Evolutionary conservation across 345 rosid species (phyloP).

Genomic region (Acer yangbiense): DNA sequence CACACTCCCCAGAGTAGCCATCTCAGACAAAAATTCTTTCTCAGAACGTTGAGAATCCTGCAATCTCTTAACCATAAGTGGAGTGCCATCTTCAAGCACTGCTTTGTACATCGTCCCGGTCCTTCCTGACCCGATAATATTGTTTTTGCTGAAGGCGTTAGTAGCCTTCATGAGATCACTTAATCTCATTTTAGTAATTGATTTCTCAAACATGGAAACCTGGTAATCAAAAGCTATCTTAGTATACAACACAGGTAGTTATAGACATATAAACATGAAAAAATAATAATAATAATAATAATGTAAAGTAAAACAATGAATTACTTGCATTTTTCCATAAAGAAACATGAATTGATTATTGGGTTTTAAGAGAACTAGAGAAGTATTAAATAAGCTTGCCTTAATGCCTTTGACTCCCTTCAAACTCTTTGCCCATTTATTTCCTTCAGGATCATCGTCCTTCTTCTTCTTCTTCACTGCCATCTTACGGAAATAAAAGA

Average conservation of each 20-base stretch:
- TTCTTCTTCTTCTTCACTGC: slow-evolving; percentile 67
- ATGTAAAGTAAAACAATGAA: slow-evolving; percentile 1
- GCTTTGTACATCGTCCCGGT: slow-evolving; percentile 86
- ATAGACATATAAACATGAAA: slow-evolving; percentile 9
- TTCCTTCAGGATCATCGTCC: slow-evolving; percentile 90
- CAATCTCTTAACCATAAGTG: slow-evolving; percentile 85
- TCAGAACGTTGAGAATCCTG: slow-evolving; percentile 89
- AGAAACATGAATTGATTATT: slow-evolving; percentile 4
- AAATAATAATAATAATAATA: neutral
- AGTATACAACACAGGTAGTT: slow-evolving; percentile 9
- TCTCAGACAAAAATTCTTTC: slow-evolving; percentile 76
- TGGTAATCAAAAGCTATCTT: slow-evolving; percentile 34
- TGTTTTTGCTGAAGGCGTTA: slow-evolving; percentile 69
- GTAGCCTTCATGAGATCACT: slow-evolving; percentile 93
- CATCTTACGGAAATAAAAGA: slow-evolving; percentile 57
- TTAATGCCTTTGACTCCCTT: slow-evolving; percentile 64
- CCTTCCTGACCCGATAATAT: slow-evolving; percentile 82
- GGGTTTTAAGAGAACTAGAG: slow-evolving; percentile 6
- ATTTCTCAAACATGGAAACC: slow-evolving; percentile 90
- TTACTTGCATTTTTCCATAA: slow-evolving; percentile 7
- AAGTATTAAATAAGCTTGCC: slow-evolving; percentile 45
- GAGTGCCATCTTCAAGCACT: slow-evolving; percentile 68
- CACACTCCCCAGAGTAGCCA: slow-evolving; percentile 83
- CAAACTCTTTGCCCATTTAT: slow-evolving; percentile 82
- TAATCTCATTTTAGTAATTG: slow-evolving; percentile 72